Base-by-base conservation (phyloP, 805 yeast species). In the Kuraishia cidri region DNA sequence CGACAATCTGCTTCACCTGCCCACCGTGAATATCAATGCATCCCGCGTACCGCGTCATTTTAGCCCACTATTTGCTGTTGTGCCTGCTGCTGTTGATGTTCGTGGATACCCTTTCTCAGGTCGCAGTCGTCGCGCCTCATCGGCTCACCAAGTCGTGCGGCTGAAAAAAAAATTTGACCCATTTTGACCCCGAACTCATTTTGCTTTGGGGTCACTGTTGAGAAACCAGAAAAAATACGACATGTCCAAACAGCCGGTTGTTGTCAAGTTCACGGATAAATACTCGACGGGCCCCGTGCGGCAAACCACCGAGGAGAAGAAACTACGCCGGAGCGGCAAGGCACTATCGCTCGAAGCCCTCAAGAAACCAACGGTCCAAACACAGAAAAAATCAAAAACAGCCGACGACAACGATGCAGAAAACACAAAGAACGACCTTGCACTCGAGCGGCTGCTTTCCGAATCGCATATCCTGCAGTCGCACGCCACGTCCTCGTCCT, bases 11-110 rank as follows among this genome's bases (percentile, higher is more conserved):
- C 49, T 92, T 92, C 39, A 92, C 98, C 44, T 84, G 80, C 2
- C 98, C 98, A 6, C 81, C 72, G 55, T 92, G 99, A 37, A 92
- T 77, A 52, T 92, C 98, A 24, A 92, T 90, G 50, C 99, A 92
- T 1, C 97, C 97, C 47, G 88, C 73, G 58, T 85, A 92, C 33
- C 69, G 67, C 0, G 96, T 88, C 96, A 88, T 87, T 17, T 22
- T 38, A 24, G 11, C 19, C 13, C 21, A 18, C 20, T 14, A n/a
- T n/a, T n/a, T n/a, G n/a, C n/a, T 25, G 19, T 15, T 22, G 5
- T 27, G 14, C n/a, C 10, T 12, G 15, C n/a, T n/a, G n/a, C n/a
- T n/a, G n/a, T n/a, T n/a, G n/a, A n/a, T n/a, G n/a, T n/a, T n/a
- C n/a, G n/a, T n/a, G n/a, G n/a, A n/a, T n/a, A n/a, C n/a, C n/a